Conservation (phyloP, 2,329 filamentous ascomycete species). For the Claviceps sp. region DNA sequence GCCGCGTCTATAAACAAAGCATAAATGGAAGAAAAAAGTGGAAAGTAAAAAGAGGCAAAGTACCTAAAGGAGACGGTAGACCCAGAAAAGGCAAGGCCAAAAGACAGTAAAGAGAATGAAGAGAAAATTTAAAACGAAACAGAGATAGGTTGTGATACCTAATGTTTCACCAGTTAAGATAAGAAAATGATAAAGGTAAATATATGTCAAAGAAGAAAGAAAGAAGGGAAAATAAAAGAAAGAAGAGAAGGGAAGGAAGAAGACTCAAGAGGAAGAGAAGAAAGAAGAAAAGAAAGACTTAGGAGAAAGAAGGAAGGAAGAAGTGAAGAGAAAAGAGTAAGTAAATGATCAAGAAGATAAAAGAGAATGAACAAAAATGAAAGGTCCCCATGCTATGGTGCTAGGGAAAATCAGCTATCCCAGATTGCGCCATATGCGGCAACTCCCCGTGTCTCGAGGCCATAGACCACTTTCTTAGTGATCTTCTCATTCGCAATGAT, state of each 20-base stretch:
- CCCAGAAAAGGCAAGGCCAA: neutral
- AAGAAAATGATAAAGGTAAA: too few relatives aligned
- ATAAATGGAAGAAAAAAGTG: neutral
- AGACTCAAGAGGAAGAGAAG: neutral
- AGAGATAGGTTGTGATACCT: too few relatives aligned
- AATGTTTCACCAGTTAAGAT: too few relatives aligned
- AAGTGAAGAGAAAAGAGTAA: neutral
- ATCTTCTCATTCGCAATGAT: constrained; percentile 58
- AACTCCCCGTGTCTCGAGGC: constrained; percentile 50
- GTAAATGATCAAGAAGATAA: neutral
- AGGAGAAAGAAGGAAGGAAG: neutral
- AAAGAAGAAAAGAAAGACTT: neutral
- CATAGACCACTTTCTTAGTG: constrained; percentile 55
- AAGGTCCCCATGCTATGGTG: too few relatives aligned
- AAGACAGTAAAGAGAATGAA: neutral
- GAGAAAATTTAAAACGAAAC: neutral
- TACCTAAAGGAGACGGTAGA: neutral
- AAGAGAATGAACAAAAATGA: too few relatives aligned
- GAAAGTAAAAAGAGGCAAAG: neutral
- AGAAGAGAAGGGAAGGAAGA: neutral
- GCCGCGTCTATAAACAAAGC: neutral
- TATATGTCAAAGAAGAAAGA: too few relatives aligned
- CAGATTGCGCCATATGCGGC: constrained; percentile 63
- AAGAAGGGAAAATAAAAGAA: too few relatives aligned
- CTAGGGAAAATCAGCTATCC: constrained; percentile 30